phyloP scores from a whole-genome alignment of 345 rosid genomes.

The Syzygium aromaticum region DNA sequence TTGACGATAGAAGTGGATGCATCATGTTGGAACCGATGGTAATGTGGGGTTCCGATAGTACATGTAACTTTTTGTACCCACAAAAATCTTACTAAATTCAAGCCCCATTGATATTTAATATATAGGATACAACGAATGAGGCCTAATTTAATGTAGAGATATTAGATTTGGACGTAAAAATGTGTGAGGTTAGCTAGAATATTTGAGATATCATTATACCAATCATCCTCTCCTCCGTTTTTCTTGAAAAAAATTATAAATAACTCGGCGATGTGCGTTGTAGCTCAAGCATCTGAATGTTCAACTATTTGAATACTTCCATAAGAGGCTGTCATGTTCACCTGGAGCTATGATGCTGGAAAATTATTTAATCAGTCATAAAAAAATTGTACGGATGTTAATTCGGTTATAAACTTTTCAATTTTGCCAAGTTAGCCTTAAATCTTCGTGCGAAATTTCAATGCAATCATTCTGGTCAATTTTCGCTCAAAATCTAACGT shows the following conservation, averaged over 20 bases:
- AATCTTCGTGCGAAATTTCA: neutral
- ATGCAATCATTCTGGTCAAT: neutral
- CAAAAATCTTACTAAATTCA: neutral
- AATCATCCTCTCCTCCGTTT: neutral
- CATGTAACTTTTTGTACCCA: neutral
- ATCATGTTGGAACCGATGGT: neutral
- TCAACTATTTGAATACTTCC: neutral
- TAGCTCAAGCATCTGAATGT: neutral
- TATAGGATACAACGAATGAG: neutral
- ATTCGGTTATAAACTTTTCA: neutral
- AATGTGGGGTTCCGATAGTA: neutral
- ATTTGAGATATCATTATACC: neutral
- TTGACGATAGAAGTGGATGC: neutral
- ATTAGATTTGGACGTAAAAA: neutral
- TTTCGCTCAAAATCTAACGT: neutral
- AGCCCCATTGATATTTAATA: neutral
- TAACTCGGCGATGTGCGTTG: neutral
- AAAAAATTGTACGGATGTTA: neutral
- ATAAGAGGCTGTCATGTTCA: neutral
- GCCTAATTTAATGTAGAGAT: neutral
- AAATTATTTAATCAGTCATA: neutral
- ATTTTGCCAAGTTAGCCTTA: neutral
- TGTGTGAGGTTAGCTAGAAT: neutral
- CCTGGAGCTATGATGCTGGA: accelerated
- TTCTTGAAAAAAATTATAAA: neutral